Percentiles rank a stretch among this genome's conserved stretches.
Evolutionary conservation across 805 yeast genomes (phyloP).

Genomic region (Blastobotrys mokoenaii): DNA sequence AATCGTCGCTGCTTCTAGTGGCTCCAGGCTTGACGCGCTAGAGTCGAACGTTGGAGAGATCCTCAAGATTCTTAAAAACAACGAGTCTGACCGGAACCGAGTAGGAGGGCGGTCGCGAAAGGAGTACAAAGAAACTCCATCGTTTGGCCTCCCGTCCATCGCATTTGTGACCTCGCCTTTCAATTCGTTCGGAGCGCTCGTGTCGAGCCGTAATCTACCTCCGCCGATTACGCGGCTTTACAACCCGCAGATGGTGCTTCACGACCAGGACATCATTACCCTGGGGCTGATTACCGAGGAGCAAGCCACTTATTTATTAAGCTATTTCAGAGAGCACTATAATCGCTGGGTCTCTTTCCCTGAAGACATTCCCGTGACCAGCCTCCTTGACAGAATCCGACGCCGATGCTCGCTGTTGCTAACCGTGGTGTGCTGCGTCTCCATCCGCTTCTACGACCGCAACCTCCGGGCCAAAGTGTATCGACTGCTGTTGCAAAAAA

Average conservation of each 20-base stretch:
- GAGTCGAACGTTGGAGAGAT: slow-evolving; percentile 9
- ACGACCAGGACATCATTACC: slow-evolving; percentile 41
- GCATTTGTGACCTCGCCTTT: slow-evolving; percentile 39
- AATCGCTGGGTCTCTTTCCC: slow-evolving; percentile 78
- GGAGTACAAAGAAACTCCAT: slow-evolving; percentile 9
- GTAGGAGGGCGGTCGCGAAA: slow-evolving; percentile 4
- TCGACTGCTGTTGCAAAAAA: slow-evolving; percentile 36
- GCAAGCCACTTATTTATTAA: slow-evolving; percentile 44
- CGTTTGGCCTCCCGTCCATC: slow-evolving; percentile 32
- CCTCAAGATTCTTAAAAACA: slow-evolving; percentile 1
- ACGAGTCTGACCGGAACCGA: slow-evolving; percentile 10
- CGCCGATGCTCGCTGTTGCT: slow-evolving; percentile 52
- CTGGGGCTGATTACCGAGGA: slow-evolving; percentile 39
- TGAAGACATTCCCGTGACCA: slow-evolving; percentile 38
- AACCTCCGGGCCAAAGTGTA: slow-evolving; percentile 35
- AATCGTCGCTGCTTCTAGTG: not conserved
- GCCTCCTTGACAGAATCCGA: slow-evolving; percentile 39
- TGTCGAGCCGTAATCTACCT: slow-evolving; percentile 27
- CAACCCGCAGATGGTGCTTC: slow-evolving; percentile 22
- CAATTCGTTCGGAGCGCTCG: slow-evolving; percentile 31
- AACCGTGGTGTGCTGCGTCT: slow-evolving; percentile 55
- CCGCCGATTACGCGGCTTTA: slow-evolving; percentile 32
- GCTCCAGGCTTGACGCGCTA: slow-evolving; percentile 5
- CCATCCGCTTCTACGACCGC: slow-evolving; percentile 44
- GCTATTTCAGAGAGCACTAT: slow-evolving; percentile 54